Evolutionary conservation across 768 basidiomycete species (phyloP).

Genomic region (Cyclocybe cylindracea): DNA sequence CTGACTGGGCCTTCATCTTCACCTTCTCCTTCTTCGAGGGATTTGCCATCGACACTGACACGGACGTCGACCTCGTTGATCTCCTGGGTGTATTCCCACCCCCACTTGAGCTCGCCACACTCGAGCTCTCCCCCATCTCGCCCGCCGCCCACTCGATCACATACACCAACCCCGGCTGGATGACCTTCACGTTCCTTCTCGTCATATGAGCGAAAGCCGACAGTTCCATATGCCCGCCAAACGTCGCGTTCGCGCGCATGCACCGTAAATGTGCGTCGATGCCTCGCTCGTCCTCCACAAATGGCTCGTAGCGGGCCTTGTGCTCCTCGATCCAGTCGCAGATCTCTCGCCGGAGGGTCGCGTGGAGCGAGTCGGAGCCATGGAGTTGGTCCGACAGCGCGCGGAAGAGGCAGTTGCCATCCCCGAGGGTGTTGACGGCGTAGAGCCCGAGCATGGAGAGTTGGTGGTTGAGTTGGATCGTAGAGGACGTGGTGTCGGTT

Average conservation of each 20-base stretch:
- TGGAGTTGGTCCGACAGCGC: constrained; percentile 87
- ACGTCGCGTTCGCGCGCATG: constrained; percentile 85
- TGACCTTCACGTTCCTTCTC: constrained; percentile 81
- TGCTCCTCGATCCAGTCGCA: constrained; percentile 81
- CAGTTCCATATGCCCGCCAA: constrained; percentile 93
- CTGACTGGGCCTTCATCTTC: constrained; percentile 16
- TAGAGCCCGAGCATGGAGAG: constrained; percentile 81
- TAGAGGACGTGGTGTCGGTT: constrained; percentile 64
- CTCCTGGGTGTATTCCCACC: neutral
- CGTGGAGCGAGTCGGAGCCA: constrained; percentile 71
- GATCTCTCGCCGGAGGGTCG: constrained; percentile 68
- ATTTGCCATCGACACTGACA: neutral
- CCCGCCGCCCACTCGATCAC: constrained; percentile 82
- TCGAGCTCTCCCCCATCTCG: constrained; percentile 19
- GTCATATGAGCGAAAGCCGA: constrained; percentile 87
- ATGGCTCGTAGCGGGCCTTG: constrained; percentile 76
- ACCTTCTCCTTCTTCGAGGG: constrained; percentile 7
- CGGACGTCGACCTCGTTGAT: neutral
- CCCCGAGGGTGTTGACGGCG: constrained; percentile 83
- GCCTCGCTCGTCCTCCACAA: constrained; percentile 81
- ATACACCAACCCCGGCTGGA: constrained; percentile 90
- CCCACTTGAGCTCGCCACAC: neutral
- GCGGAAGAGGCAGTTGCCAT: constrained; percentile 94
- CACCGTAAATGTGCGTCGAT: constrained; percentile 56
- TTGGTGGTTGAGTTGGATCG: constrained; percentile 36